Evolutionary conservation across 805 yeast genomes (phyloP).

Genomic region (Babjeviella inositovora): DNA sequence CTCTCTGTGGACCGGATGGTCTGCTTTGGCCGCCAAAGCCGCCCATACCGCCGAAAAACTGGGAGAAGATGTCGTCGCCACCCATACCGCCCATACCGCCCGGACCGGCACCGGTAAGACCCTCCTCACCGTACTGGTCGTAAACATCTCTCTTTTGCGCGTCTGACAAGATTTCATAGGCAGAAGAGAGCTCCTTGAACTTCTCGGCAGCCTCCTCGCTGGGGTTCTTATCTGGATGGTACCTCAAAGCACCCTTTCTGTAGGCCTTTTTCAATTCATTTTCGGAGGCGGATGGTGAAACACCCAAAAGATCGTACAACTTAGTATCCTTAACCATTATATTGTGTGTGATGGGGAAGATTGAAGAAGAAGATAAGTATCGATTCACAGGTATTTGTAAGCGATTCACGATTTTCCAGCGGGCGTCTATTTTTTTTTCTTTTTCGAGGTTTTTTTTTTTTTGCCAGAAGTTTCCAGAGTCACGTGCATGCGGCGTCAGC

Average conservation of each 20-base stretch:
- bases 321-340: conserved; percentile 72
- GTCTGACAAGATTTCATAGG: conserved; percentile 80
- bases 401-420: no score
- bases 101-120: conserved; percentile 66
- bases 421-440: no score
- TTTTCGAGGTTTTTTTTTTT: no score
- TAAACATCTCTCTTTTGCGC: conserved; percentile 77
- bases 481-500: no score
- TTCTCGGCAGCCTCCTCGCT: conserved; percentile 89
- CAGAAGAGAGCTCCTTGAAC: conserved; percentile 80
- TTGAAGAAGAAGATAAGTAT: no score
- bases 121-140: conserved; percentile 89
- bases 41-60: conserved; percentile 63
- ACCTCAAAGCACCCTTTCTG: conserved; percentile 66
- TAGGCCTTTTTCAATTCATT: conserved; percentile 68
- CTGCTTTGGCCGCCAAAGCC: conserved; percentile 47
- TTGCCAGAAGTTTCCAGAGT: no score
- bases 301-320: conserved; percentile 61
- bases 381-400: no score
- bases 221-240: conserved; percentile 75
- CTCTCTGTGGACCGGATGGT: conserved; percentile 74
- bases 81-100: conserved; percentile 42
- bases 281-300: conserved; percentile 51
- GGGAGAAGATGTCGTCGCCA: conserved; percentile 63
- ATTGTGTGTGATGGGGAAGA: conserved; percentile 2